A percentile compares a stretch with the other conserved stretches of the same genome.
phyloP scores from a whole-genome alignment of 768 basidiomycete species.

The Boletus rex-veris region DNA sequence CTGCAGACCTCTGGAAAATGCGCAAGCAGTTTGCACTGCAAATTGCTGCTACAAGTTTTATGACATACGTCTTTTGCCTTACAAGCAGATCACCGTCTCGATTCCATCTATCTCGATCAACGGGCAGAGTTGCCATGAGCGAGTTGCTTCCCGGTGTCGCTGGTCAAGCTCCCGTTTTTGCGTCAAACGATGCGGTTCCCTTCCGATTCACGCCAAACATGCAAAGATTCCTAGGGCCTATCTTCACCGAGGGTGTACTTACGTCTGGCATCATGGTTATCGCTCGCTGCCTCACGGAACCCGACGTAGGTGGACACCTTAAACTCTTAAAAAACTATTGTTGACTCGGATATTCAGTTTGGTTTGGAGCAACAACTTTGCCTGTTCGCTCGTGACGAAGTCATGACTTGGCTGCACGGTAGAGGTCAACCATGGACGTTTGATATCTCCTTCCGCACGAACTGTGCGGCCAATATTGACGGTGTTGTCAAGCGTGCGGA shows the following conservation, averaged over 20 bases:
- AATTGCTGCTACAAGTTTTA: constrained; percentile 83
- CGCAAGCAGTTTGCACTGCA: constrained; percentile 95
- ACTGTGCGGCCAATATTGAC: constrained; percentile 58
- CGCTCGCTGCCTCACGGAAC: constrained; percentile 83
- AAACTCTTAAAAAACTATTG: not conserved
- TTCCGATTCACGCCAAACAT: constrained; percentile 98
- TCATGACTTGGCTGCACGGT: constrained; percentile 68
- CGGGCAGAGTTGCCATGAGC: constrained; percentile 88
- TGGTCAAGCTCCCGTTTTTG: constrained; percentile 57
- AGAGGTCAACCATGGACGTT: constrained; percentile 54
- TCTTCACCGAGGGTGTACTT: constrained; percentile 86
- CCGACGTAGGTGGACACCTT: constrained; percentile 58
- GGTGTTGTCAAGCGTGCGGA: constrained; percentile 77
- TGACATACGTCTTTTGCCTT: constrained; percentile 84
- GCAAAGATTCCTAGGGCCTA: constrained; percentile 86
- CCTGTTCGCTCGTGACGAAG: constrained; percentile 91
- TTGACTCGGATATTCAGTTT: constrained; percentile 47
- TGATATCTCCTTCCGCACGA: constrained; percentile 58
- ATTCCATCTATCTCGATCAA: constrained; percentile 86
- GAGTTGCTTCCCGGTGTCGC: constrained; percentile 77
- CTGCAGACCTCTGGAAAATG: constrained; percentile 92
- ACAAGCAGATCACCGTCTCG: constrained; percentile 80
- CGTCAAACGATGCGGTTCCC: constrained; percentile 83
- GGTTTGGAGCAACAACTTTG: constrained; percentile 91
- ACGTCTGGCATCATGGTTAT: constrained; percentile 88